Conservation (phyloP, 2,329 filamentous ascomycete species). For the Bipolaris victoriae region DNA sequence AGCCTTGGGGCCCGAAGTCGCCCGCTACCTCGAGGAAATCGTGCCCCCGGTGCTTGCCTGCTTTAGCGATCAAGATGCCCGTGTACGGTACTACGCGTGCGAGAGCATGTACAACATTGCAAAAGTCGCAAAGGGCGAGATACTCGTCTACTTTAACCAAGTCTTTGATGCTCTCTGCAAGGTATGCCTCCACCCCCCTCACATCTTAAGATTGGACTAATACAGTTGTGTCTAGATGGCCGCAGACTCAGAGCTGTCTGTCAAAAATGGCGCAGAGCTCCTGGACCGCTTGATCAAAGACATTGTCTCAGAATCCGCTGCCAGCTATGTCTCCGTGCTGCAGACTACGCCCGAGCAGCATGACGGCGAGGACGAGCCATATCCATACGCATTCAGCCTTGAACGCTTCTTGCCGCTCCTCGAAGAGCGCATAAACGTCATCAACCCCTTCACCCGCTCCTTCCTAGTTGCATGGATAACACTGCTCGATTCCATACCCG, state of each 20-base stretch:
- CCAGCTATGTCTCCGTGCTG: conserved; percentile 90
- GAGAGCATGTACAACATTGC: conserved; percentile 99
- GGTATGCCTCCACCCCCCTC: conserved; percentile 55
- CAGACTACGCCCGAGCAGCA: conserved; percentile 65
- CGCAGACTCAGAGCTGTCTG: conserved; percentile 92
- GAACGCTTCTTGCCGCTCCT: conserved; percentile 89
- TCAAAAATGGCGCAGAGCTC: conserved; percentile 96
- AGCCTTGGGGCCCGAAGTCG: conserved; percentile 87
- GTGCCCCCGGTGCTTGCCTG: conserved; percentile 96
- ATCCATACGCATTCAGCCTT: conserved; percentile 76
- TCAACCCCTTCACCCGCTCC: conserved; percentile 92
- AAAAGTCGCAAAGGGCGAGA: conserved; percentile 98
- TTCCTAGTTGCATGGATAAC: conserved; percentile 98
- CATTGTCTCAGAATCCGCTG: conserved; percentile 92
- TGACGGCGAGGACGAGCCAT: conserved; percentile 26
- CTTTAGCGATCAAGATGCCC: conserved; percentile 96
- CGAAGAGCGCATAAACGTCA: conserved; percentile 90
- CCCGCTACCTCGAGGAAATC: conserved; percentile 89
- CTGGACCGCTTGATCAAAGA: conserved; percentile 95
- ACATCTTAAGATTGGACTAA: conserved; percentile 24
- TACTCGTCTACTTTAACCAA: conserved; percentile 95
- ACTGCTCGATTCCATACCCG: conserved; percentile 92
- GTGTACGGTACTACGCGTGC: conserved; percentile 96
- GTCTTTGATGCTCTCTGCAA: conserved; percentile 98
- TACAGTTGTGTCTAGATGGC: conserved; percentile 68